Percentiles rank a stretch among this genome's conserved stretches.
Conservation (phyloP, 345 rosid species). For the Pugionium cornutum region DNA sequence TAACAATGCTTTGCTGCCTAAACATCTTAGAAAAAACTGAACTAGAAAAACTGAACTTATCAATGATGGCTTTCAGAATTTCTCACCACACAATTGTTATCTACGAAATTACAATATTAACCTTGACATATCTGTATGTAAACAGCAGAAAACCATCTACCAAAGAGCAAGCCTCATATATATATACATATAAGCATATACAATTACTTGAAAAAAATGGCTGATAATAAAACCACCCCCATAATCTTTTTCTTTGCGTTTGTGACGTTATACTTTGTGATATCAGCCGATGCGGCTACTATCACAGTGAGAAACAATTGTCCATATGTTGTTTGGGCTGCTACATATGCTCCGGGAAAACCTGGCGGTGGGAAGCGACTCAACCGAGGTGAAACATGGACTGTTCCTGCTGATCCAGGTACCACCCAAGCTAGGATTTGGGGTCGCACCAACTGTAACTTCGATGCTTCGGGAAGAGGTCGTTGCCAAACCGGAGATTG, state of each 20-base stretch:
- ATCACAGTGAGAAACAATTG: conserved; percentile 41
- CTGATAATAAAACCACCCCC: conserved; percentile 15
- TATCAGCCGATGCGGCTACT: conserved; percentile 14
- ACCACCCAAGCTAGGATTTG: conserved; percentile 36
- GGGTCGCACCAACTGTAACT: conserved; percentile 40
- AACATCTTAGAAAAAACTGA: not conserved
- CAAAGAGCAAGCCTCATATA: not conserved
- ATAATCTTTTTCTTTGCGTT: conserved; percentile 19
- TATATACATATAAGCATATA: too few species aligned
- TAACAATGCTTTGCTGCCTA: conserved; percentile 18
- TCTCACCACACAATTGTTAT: too few species aligned
- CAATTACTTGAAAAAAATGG: conserved; percentile 17
- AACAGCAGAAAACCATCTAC: not conserved
- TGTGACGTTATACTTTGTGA: conserved; percentile 9
- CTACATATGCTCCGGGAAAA: conserved; percentile 29
- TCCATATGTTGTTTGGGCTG: conserved; percentile 48
- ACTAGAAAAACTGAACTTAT: not conserved
- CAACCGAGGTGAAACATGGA: conserved; percentile 39
- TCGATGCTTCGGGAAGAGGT: conserved; percentile 37
- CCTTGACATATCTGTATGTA: conserved; percentile 4
- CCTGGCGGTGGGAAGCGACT: conserved; percentile 47
- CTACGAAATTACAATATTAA: too few species aligned
- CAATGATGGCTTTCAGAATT: not conserved
- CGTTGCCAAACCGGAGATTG: conserved; percentile 39
- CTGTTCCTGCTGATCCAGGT: conserved; percentile 30